phyloP scores from a whole-genome alignment of 2,329 filamentous ascomycete species.

The Madurella fahalii region DNA sequence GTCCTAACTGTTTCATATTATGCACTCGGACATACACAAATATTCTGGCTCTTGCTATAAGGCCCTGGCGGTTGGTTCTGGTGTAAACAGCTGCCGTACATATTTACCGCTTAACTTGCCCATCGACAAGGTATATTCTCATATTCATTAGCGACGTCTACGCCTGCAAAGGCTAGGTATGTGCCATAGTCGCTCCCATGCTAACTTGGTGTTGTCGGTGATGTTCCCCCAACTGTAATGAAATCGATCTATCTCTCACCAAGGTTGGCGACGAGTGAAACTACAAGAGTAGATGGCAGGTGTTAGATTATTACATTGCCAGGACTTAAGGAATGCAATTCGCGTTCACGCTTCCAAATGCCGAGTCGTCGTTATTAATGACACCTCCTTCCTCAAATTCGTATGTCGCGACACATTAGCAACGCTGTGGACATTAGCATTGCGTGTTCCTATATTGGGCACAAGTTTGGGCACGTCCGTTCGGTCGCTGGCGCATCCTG shows the following conservation, averaged over 20 bases:
- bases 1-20: neutral
- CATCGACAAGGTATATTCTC: slow-evolving; percentile 29
- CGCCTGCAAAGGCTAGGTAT: too few species aligned
- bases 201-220: slow-evolving; percentile 27
- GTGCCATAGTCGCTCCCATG: slow-evolving; percentile 27
- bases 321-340: neutral
- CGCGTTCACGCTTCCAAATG: slow-evolving; percentile 9
- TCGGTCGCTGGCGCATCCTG: too few species aligned
- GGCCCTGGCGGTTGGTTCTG: neutral
- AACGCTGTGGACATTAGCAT: too few species aligned
- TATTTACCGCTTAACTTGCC: slow-evolving; percentile 20
- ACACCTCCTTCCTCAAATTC: slow-evolving; percentile 3
- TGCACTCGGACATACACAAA: slow-evolving; percentile 10
- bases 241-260: slow-evolving; percentile 10
- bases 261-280: slow-evolving; percentile 13
- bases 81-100: too few species aligned
- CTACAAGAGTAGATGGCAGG: too few species aligned
- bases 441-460: too few species aligned
- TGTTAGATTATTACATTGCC: neutral
- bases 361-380: slow-evolving; percentile 13
- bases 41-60: slow-evolving; percentile 25
- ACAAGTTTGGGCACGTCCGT: neutral
- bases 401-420: neutral
- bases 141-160: neutral
- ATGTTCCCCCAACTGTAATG: slow-evolving; percentile 22